Base-by-base conservation (phyloP, 1,284 basidiomycete genomes). In the Stygiomarasmius scandens region DNA sequence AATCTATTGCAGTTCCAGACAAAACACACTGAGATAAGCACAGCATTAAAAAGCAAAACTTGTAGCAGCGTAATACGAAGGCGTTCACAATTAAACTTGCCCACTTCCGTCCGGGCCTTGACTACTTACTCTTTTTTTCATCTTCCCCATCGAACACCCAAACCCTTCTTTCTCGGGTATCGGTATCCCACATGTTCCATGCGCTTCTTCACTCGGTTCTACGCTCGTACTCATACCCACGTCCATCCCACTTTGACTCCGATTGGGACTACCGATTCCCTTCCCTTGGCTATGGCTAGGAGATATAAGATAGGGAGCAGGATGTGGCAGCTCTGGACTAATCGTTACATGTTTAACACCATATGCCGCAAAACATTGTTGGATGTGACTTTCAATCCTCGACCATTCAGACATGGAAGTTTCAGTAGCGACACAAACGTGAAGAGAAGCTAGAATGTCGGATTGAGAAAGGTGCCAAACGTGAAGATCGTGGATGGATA, bases 401-500 rank as follows among this genome's bases (percentile, higher is more conserved):
- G 75, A 77, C 79, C 79, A 81, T 58, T 78, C 69, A 56, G 74
- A 71, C 24, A 81, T 66, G 20, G 76, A 71, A 8, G 75, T 78
- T 23, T 70, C 75, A 2, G 63, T 55, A 10, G 77, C 69, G 24
- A 81, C 75, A 55, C 77, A 78, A 23, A 80, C 78, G 58, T 80
- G 79, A 27, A 81, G 69, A 20, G 79, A 80, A 9, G 74, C 78
- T n/a, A 80, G 67, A 58, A 79, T 77, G 34, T 77, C 75, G 27
- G 77, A 80, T 64, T 80, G 77, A 12, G 78, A 80, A 14, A 81
- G 68, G 59, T 80, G 77, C 78, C 78, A 81, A 19, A 80, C 77
- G 62, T 81, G 79, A 32, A 81, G 67, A 62, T 81, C 78, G 61
- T 80, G 79, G 8, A 81, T 70, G 3, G 77, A 75, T 20, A 76